phyloP scores from a whole-genome alignment of 805 yeast species.

The Lipomyces kockii region DNA sequence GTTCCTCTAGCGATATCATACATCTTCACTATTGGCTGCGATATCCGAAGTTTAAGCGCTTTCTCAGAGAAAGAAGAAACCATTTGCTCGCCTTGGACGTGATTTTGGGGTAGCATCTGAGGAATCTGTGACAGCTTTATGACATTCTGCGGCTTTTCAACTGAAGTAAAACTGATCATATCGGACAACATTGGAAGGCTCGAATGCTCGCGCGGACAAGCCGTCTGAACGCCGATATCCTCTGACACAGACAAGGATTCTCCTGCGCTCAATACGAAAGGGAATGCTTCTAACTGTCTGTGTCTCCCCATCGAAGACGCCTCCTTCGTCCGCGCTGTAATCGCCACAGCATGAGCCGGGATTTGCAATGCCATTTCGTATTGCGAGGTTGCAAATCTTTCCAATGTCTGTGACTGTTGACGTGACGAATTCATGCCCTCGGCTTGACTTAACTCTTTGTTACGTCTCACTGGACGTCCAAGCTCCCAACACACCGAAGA shows the following conservation, averaged over 20 bases:
- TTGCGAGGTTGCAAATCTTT: background rate
- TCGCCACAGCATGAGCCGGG: background rate
- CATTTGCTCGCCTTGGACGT: background rate
- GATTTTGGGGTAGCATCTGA: background rate
- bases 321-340: background rate
- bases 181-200: background rate
- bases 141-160: background rate
- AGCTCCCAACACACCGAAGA: background rate
- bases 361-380: background rate
- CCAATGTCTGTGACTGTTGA: background rate
- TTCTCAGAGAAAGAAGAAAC: background rate
- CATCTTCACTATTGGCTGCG: background rate
- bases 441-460: background rate
- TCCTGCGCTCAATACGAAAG: background rate
- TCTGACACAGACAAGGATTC: background rate
- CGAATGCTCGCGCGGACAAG: background rate
- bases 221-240: background rate
- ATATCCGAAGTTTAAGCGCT: background rate
- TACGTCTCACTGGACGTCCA: background rate
- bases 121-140: background rate
- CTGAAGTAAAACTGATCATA: background rate
- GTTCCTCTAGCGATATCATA: background rate
- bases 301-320: background rate
- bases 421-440: background rate
- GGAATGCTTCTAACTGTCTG: background rate